Evolutionary conservation across 2,329 filamentous ascomycete species (phyloP).

Genomic region (Venturiaceae sp.): DNA sequence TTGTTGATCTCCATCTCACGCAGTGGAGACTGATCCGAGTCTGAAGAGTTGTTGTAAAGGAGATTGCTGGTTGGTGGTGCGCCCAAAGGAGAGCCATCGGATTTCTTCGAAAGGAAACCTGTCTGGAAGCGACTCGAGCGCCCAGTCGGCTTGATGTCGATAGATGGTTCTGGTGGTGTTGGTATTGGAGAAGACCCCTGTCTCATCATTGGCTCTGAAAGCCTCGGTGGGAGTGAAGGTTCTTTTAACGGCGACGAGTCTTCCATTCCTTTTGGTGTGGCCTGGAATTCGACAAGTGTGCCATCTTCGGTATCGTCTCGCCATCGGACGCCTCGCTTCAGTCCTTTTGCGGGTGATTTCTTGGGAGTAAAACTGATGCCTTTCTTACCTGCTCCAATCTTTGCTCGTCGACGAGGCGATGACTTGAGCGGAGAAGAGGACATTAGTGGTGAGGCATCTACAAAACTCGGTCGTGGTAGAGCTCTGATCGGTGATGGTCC

Average conservation of each 20-base stretch:
- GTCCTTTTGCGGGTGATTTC: slow-evolving; percentile 47
- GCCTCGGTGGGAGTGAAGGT: slow-evolving; percentile 39
- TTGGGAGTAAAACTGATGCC: slow-evolving; percentile 64
- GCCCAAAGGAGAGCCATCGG: slow-evolving; percentile 40
- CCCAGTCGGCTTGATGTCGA: slow-evolving; percentile 43
- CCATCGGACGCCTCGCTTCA: slow-evolving; percentile 79
- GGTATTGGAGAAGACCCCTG: slow-evolving; percentile 46
- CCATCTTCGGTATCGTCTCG: slow-evolving; percentile 83
- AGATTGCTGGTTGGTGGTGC: slow-evolving; percentile 45
- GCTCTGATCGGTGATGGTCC: slow-evolving; percentile 39
- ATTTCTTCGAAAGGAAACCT: slow-evolving; percentile 67
- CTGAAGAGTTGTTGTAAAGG: slow-evolving; percentile 50
- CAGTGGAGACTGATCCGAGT: slow-evolving; percentile 34
- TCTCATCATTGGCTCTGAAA: slow-evolving; percentile 15
- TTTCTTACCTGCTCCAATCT: slow-evolving; percentile 53
- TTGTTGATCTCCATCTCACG: slow-evolving; percentile 34
- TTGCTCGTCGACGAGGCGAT: slow-evolving; percentile 68
- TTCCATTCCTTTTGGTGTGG: slow-evolving; percentile 64
- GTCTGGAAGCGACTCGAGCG: slow-evolving; percentile 70
- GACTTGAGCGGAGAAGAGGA: slow-evolving; percentile 58
- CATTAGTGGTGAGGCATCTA: slow-evolving; percentile 23
- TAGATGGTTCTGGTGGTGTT: slow-evolving; percentile 46
- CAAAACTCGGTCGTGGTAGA: slow-evolving; percentile 19
- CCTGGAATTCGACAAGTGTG: slow-evolving; percentile 79
- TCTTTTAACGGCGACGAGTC: slow-evolving; percentile 24